Evolutionary conservation across 1,284 basidiomycete genomes (phyloP).

Genomic region (Puccinia hordei): DNA sequence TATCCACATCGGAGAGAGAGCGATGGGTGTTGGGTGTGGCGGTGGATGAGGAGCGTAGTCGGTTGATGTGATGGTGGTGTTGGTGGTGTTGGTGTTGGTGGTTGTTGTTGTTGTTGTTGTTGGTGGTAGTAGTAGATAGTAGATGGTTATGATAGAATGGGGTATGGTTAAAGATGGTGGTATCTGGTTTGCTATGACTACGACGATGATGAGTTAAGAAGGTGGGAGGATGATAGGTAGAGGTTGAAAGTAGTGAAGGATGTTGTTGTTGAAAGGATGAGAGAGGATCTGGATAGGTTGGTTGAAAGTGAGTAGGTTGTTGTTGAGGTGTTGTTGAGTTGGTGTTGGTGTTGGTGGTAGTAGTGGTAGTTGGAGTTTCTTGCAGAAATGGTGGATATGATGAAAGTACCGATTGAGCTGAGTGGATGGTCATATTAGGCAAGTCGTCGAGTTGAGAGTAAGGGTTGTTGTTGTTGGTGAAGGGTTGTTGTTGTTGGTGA

Average conservation of each 20-base stretch:
- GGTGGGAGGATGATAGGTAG: slow-evolving; percentile 11
- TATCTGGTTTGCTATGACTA: slow-evolving; percentile 45
- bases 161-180: slow-evolving; percentile 17
- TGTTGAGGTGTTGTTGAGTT: not conserved
- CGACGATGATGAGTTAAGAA: slow-evolving; percentile 42
- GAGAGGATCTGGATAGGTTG: slow-evolving; percentile 12
- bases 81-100: no score
- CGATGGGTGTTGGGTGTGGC: slow-evolving; percentile 11
- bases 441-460: no score
- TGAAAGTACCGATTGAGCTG: slow-evolving; percentile 15
- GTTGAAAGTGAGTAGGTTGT: not conserved
- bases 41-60: slow-evolving; percentile 34
- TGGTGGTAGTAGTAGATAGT: no score
- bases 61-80: no score
- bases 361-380: not conserved
- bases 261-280: not conserved
- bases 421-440: slow-evolving; percentile 49
- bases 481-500: no score
- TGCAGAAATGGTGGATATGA: no score
- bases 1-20: not conserved
- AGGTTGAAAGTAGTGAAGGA: not conserved
- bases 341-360: not conserved
- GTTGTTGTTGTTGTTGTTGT: not conserved
- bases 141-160: no score
- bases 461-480: no score